These are phyloP conservation scores for Sarocladiaceae sp. DNA, from an alignment of 2,329 filamentous ascomycete species.

Conservation along the genomic window DNA sequence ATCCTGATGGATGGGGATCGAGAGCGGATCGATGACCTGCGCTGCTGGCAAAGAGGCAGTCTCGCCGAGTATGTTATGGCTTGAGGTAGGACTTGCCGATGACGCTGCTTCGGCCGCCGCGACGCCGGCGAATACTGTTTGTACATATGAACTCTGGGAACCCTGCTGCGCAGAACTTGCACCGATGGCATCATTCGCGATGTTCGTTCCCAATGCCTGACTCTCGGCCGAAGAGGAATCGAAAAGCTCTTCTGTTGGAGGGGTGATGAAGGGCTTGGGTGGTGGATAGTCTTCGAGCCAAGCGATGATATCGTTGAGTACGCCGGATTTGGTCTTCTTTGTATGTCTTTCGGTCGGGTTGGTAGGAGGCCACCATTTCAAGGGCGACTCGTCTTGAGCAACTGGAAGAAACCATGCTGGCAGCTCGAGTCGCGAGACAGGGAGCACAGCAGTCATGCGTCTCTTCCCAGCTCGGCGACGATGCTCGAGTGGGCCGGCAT, in stretches of 20 bases:
- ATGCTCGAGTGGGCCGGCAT: conserved; percentile 49
- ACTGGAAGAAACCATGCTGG: conserved; percentile 31
- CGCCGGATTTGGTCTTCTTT: conserved; percentile 16
- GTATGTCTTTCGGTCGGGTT: conserved; percentile 20
- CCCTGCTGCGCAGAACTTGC: too few relatives aligned
- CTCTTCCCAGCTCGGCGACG: conserved; percentile 47
- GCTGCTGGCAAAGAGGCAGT: too few relatives aligned
- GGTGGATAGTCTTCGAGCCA: conserved; percentile 21
- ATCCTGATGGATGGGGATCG: too few relatives aligned
- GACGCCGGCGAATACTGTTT: too few relatives aligned
- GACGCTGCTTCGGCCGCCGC: not conserved
- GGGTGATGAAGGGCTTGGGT: conserved; percentile 16
- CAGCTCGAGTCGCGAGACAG: conserved; percentile 28
- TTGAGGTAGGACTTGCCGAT: too few relatives aligned
- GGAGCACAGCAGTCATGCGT: conserved; percentile 45
- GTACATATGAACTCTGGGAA: too few relatives aligned
- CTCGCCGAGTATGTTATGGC: too few relatives aligned
- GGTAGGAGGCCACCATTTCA: conserved; percentile 47
- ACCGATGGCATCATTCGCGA: too few relatives aligned
- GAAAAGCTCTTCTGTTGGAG: conserved; percentile 11
- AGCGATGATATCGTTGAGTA: conserved; percentile 21
- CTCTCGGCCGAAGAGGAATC: too few relatives aligned
- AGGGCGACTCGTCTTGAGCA: not conserved
- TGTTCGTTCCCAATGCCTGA: too few relatives aligned
- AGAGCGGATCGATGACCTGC: too few relatives aligned